Evolutionary conservation across 441 rosid genomes (phyloP).

Genomic region (Corymbia calophylla): DNA sequence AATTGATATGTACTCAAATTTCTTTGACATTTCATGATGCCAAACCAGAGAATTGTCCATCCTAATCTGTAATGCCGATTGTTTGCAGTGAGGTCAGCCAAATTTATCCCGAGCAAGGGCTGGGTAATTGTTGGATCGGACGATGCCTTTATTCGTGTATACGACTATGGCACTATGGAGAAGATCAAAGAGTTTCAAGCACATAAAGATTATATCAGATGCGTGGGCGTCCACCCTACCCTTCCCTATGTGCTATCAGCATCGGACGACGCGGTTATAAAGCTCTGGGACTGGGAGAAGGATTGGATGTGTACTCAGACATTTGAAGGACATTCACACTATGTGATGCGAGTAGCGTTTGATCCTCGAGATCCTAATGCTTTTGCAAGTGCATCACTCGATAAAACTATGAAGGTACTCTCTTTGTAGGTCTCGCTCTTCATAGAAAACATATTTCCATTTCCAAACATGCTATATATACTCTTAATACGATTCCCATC

Average conservation of each 20-base stretch:
- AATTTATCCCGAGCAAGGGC: slow-evolving; percentile 12
- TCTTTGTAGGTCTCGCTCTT: not conserved
- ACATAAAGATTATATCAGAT: slow-evolving; percentile 9
- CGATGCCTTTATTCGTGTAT: not conserved
- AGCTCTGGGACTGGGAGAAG: slow-evolving; percentile 17
- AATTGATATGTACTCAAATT: not conserved
- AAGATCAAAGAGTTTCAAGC: slow-evolving; percentile 8
- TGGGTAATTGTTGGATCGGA: slow-evolving; percentile 10
- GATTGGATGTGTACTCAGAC: not conserved
- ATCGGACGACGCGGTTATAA: slow-evolving; percentile 3
- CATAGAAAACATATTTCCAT: not conserved
- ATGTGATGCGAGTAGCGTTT: slow-evolving; percentile 9
- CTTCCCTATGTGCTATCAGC: not conserved
- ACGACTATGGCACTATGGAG: not conserved
- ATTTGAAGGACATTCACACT: slow-evolving; percentile 7
- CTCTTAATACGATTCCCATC: not conserved
- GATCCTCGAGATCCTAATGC: not conserved
- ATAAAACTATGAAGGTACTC: slow-evolving; percentile 7
- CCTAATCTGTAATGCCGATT: not conserved
- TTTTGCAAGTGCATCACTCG: slow-evolving; percentile 9
- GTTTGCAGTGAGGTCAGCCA: slow-evolving; percentile 71
- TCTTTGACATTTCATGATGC: not conserved
- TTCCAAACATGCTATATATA: not conserved
- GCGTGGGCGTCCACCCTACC: slow-evolving; percentile 1
- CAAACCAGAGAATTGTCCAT: not conserved